A percentile compares a stretch with the other conserved stretches of the same genome.
Evolutionary conservation across 495 filamentous ascomycete genomes (phyloP).

Genomic region (Aspergillus hancockii): DNA sequence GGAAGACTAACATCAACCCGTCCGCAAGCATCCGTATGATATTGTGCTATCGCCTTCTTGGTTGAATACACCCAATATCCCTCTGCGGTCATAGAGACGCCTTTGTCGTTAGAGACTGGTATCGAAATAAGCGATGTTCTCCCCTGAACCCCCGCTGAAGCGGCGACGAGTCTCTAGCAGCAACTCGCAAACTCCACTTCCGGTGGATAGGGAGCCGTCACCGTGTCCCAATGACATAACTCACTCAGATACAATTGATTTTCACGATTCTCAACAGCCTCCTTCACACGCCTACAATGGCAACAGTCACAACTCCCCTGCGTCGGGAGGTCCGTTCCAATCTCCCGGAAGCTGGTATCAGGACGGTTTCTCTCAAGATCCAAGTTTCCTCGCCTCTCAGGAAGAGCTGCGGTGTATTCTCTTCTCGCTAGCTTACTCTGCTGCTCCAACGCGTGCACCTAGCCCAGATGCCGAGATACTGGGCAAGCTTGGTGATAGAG

Average conservation of each 20-base stretch:
- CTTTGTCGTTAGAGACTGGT: not conserved
- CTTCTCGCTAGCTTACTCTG: slow-evolving; percentile 38
- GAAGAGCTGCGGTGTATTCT: slow-evolving; percentile 40
- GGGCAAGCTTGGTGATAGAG: slow-evolving; percentile 6
- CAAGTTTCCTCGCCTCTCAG: slow-evolving; percentile 39
- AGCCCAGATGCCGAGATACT: slow-evolving; percentile 19
- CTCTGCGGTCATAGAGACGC: not conserved
- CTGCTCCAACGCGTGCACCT: slow-evolving; percentile 28
- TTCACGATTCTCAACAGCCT: not conserved
- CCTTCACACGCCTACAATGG: slow-evolving; percentile 1
- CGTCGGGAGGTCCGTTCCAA: slow-evolving; percentile 11
- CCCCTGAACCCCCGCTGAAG: slow-evolving; percentile 16
- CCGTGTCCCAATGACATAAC: not conserved
- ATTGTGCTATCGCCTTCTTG: not conserved
- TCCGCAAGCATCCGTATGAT: not conserved
- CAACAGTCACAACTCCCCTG: slow-evolving; percentile 11
- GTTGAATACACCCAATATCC: not conserved
- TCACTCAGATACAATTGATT: not conserved
- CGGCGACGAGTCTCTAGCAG: slow-evolving; percentile 15
- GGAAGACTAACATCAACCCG: not conserved
- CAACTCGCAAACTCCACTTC: not conserved
- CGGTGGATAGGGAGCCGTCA: not conserved
- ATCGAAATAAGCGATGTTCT: slow-evolving; percentile 7
- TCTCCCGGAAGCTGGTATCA: slow-evolving; percentile 30
- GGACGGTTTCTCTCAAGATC: slow-evolving; percentile 40